phyloP scores from a whole-genome alignment of 2,329 filamentous ascomycete genomes.

The Chrysoporthe cubensis region DNA sequence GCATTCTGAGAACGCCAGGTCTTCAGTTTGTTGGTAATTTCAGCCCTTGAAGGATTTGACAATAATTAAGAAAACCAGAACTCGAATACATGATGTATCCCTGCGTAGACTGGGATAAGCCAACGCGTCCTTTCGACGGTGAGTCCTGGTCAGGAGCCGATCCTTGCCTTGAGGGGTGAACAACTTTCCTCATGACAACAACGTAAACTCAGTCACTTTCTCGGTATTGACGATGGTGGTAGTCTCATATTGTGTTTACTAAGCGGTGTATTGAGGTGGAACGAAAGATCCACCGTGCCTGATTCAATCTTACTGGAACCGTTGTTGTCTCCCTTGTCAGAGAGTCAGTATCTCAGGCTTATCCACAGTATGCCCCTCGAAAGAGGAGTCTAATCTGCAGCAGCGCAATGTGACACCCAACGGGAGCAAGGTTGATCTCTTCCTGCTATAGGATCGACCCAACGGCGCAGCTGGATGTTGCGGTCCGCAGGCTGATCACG shows the following conservation, averaged over 20 bases:
- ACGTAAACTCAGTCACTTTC: background rate
- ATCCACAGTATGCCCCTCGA: background rate
- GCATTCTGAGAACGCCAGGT: too few relatives aligned
- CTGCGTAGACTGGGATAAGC: too few relatives aligned
- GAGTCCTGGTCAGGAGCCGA: background rate
- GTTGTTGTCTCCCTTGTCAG: background rate
- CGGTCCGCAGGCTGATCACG: too few relatives aligned
- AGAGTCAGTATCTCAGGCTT: background rate
- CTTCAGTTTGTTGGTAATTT: too few relatives aligned
- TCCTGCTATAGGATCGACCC: too few relatives aligned
- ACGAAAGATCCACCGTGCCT: background rate
- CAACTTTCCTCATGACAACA: background rate
- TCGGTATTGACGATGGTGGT: background rate
- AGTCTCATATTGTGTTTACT: background rate
- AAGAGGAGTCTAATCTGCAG: too few relatives aligned
- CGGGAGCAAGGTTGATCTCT: too few relatives aligned
- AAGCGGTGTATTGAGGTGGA: background rate
- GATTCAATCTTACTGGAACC: background rate
- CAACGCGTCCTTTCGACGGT: background rate
- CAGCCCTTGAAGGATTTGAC: too few relatives aligned
- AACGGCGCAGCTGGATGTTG: too few relatives aligned
- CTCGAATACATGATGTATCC: too few relatives aligned
- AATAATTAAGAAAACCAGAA: too few relatives aligned
- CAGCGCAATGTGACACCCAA: too few relatives aligned
- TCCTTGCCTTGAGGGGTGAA: background rate